Evolutionary conservation across 345 rosid genomes (phyloP), one percentile per base, ranked within the genome.

Genomic region (Brassica carinata): DNA sequence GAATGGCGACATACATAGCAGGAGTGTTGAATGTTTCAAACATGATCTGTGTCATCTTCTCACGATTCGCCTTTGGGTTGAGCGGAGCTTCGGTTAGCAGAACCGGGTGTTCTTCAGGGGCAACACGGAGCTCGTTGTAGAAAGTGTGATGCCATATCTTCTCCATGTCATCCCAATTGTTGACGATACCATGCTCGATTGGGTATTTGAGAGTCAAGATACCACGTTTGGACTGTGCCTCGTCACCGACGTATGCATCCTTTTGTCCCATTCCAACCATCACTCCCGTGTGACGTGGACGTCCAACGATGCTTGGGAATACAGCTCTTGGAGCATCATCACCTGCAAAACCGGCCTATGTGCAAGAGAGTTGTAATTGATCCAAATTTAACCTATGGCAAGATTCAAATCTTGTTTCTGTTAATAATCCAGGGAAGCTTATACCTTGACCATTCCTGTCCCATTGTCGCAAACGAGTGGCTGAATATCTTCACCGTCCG

Each of bases 321-420:
- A 90, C 91, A 11, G 91, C 91, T 84, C 91, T 87, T 40, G 91
- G 91, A 53, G 93, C 93, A 85, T 90, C 93, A 73, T 90, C 91
- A 14, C 93, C 91, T 33, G 89, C 91, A 79, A 90, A 90, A 67
- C 90, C 91, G 71, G 91, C 93, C 93, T 88, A 81, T 48, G 15
- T 6, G 23, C 33, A 79, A 14, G 26, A 58, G 7, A 40, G 7
- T 18, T 71, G 15, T 48, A 55, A 9, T 5, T 15, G 18, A 7
- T 38, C 13, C 8, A 48, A 15, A 77, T n/a, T 61, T 68, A 40
- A 40, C 48, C 48, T 40, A 40, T 40, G 48, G 13, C 48, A 40
- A 58, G 18, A 69, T 36, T 7, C 5, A 9, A 72, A 38, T 26
- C 9, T 23, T 59, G 17, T 48, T 48, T 48, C 5, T 14, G 15